Percentiles rank a stretch among this genome's conserved stretches.
Evolutionary conservation across 2,329 filamentous ascomycete species (phyloP).

Genomic region (Graphiopsis chlorocephala): DNA sequence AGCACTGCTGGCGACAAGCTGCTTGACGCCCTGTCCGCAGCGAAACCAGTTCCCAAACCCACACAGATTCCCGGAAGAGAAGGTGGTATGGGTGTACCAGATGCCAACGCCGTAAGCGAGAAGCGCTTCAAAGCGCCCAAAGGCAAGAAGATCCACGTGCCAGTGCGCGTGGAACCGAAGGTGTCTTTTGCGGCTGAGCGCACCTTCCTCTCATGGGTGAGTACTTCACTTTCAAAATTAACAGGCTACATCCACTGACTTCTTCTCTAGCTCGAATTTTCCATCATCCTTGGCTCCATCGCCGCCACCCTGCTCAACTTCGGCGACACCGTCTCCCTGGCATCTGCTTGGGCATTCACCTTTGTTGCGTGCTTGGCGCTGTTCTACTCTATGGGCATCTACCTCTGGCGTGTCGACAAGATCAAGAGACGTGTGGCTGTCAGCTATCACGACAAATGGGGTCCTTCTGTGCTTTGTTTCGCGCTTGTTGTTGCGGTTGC

Average conservation of each 20-base stretch:
- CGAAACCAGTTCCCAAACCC: slow-evolving; percentile 38
- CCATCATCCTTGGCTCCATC: slow-evolving; percentile 87
- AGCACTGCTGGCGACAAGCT: slow-evolving; percentile 43
- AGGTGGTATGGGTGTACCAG: slow-evolving; percentile 44
- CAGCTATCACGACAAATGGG: slow-evolving; percentile 86
- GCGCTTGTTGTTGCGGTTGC: slow-evolving; percentile 70
- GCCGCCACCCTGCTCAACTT: slow-evolving; percentile 84
- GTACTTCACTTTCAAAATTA: slow-evolving; percentile 32
- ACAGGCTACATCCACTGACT: slow-evolving; percentile 4
- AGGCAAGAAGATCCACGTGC: slow-evolving; percentile 90
- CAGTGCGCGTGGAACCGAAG: slow-evolving; percentile 93
- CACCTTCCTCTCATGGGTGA: slow-evolving; percentile 90
- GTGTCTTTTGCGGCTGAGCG: slow-evolving; percentile 95
- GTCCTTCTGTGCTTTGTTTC: slow-evolving; percentile 72
- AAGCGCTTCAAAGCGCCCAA: slow-evolving; percentile 67
- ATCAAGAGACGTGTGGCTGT: slow-evolving; percentile 83
- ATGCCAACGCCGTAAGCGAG: slow-evolving; percentile 35
- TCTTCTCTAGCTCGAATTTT: slow-evolving; percentile 76
- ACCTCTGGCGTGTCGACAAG: slow-evolving; percentile 81
- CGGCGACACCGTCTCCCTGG: slow-evolving; percentile 62
- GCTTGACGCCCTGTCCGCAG: slow-evolving; percentile 34
- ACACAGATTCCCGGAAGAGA: slow-evolving; percentile 43
- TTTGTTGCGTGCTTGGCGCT: slow-evolving; percentile 73
- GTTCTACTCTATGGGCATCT: slow-evolving; percentile 79
- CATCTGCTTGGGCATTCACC: slow-evolving; percentile 68